These are phyloP conservation scores for Vitis rotundifolia DNA, from an alignment of 164 flowering plant genomes.

Conservation along the genomic window DNA sequence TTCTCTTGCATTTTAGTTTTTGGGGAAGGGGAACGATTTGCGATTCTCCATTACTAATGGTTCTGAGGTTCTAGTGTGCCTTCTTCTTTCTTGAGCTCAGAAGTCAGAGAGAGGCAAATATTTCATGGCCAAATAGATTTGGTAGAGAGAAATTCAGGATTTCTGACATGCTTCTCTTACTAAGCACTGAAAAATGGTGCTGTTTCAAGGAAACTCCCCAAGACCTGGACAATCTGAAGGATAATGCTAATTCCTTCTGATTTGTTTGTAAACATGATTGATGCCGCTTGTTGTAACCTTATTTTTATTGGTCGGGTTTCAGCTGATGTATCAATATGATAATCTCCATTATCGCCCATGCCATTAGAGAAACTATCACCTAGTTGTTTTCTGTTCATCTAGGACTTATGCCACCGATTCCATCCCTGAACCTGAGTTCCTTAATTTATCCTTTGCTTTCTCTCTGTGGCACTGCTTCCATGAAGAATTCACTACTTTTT, in stretches of 20 bases:
- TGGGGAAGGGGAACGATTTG: too few relatives aligned
- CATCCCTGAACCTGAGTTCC: not conserved
- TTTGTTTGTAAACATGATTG: not conserved
- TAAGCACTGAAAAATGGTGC: not conserved
- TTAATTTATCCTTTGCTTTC: not conserved
- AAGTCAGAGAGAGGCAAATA: not conserved
- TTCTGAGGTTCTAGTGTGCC: too few relatives aligned
- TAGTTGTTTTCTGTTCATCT: not conserved
- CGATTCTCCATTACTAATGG: too few relatives aligned
- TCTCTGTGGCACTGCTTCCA: too few relatives aligned
- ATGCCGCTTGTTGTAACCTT: not conserved
- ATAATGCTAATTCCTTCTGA: not conserved
- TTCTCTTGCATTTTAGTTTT: too few relatives aligned
- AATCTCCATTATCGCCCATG: not conserved
- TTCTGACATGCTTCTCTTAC: not conserved
- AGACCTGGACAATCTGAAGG: not conserved
- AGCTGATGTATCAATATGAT: too few relatives aligned
- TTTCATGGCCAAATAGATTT: not conserved
- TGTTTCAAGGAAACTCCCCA: not conserved
- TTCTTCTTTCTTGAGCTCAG: not conserved
- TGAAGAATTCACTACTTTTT: too few relatives aligned
- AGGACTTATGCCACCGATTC: not conserved
- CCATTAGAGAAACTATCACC: not conserved
- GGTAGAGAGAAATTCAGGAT: not conserved
- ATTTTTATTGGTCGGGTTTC: not conserved